Conservation (phyloP, 306 rosid genomes). For the Biancaea sappan region DNA sequence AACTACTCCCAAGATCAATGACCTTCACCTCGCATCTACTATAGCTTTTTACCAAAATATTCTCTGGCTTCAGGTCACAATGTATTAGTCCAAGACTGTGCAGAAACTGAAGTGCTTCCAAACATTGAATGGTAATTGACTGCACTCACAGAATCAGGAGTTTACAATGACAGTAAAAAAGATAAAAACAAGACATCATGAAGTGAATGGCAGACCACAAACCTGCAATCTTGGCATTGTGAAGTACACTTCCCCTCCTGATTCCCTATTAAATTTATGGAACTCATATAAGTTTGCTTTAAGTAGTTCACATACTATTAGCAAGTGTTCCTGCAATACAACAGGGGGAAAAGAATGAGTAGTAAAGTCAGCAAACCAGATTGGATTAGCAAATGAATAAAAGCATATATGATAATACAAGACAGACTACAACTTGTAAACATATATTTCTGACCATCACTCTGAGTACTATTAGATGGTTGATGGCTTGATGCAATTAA, state of each 20-base stretch:
- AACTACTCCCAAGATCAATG: slow-evolving; percentile 96
- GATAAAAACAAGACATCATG: slow-evolving; percentile 19
- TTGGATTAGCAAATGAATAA: neutral
- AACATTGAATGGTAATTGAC: slow-evolving; percentile 90
- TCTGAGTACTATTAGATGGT: neutral
- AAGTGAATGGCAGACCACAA: slow-evolving; percentile 39
- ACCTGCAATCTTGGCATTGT: slow-evolving; percentile 97
- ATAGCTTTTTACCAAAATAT: slow-evolving; percentile 89
- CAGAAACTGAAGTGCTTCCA: slow-evolving; percentile 80
- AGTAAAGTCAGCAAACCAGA: slow-evolving; percentile 17
- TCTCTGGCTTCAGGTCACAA: slow-evolving; percentile 91
- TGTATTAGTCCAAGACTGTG: slow-evolving; percentile 88
- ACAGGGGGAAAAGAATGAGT: slow-evolving; percentile 7
- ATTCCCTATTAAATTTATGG: slow-evolving; percentile 90
- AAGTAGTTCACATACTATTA: slow-evolving; percentile 88
- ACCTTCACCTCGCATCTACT: slow-evolving; percentile 96
- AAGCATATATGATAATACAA: neutral
- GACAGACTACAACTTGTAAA: neutral
- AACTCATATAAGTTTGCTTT: slow-evolving; percentile 90
- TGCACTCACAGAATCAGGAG: slow-evolving; percentile 42
- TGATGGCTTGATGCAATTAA: neutral
- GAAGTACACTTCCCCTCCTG: slow-evolving; percentile 95
- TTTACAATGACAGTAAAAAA: slow-evolving; percentile 19
- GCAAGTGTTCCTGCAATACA: slow-evolving; percentile 72
- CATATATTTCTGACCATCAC: neutral